A percentile compares a stretch with the other conserved stretches of the same genome.
Evolutionary conservation across 1,139 yeast genomes (phyloP).

Genomic region (Meyerozyma guilliermondii): DNA sequence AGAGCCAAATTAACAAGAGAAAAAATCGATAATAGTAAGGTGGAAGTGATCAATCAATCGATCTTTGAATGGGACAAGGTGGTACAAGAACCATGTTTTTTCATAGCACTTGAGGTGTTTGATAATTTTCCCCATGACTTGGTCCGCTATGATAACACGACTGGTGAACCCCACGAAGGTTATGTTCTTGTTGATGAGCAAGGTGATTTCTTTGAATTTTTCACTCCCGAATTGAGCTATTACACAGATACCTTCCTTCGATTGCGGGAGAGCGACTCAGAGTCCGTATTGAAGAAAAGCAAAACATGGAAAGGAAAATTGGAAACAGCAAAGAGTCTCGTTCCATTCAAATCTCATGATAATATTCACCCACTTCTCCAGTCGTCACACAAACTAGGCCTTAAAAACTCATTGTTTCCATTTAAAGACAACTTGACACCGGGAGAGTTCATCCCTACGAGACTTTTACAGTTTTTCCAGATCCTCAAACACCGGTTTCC

Average conservation of each 20-base stretch:
- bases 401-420: constrained; percentile 42
- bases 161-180: constrained; percentile 72
- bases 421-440: constrained; percentile 64
- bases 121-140: constrained; percentile 85
- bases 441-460: constrained; percentile 79
- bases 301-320: constrained; percentile 16
- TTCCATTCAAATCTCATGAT: constrained; percentile 28
- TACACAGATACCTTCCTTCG: constrained; percentile 53
- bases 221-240: constrained; percentile 61
- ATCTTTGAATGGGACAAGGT: constrained; percentile 68
- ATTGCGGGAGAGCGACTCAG: constrained; percentile 45
- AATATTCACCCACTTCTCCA: constrained; percentile 38
- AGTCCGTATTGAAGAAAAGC: constrained; percentile 26
- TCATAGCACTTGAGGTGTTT: constrained; percentile 78
- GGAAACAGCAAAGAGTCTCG: constrained; percentile 22
- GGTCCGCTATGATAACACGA: constrained; percentile 64
- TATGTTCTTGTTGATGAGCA: constrained; percentile 68
- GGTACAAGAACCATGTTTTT: constrained; percentile 69
- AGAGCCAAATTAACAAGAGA: constrained; percentile 28
- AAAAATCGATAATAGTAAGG: constrained; percentile 43
- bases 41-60: constrained; percentile 66
- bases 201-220: constrained; percentile 76
- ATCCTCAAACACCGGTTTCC: constrained; percentile 66
- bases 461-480: constrained; percentile 62
- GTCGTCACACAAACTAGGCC: constrained; percentile 25